A percentile compares a stretch with the other conserved stretches of the same genome.
Evolutionary conservation across 306 rosid species (phyloP).

Genomic region (Trichosanthes truncata): DNA sequence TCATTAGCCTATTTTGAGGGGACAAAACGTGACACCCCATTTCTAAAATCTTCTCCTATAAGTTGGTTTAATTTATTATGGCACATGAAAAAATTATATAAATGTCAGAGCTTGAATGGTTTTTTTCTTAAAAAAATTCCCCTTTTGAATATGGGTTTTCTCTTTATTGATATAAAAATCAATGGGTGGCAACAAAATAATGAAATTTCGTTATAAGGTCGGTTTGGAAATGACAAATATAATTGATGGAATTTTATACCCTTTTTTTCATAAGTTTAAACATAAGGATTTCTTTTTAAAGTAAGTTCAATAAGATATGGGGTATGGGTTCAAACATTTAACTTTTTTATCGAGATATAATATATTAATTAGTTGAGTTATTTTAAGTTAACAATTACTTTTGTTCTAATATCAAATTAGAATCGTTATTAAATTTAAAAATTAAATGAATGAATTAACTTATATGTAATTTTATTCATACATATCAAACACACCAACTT

Average conservation of each 20-base stretch:
- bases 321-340: no score
- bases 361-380: no score
- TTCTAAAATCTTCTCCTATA: neutral
- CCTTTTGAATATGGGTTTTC: neutral
- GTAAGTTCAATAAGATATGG: no score
- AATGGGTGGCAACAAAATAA: neutral
- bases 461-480: no score
- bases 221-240: neutral
- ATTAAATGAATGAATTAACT: no score
- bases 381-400: no score
- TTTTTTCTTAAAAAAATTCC: neutral
- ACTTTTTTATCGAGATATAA: no score
- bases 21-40: slow-evolving; percentile 3
- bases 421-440: no score
- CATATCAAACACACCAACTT: no score
- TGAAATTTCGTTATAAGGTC: neutral
- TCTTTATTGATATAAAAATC: neutral
- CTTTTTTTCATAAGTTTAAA: no score
- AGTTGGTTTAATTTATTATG: neutral
- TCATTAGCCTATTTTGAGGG: neutral
- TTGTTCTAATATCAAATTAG: no score
- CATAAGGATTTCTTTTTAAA: no score
- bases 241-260: neutral
- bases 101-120: neutral
- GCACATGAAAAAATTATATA: neutral